phyloP scores from a whole-genome alignment of 257 asterid genomes.

The Gentiana straminea region DNA sequence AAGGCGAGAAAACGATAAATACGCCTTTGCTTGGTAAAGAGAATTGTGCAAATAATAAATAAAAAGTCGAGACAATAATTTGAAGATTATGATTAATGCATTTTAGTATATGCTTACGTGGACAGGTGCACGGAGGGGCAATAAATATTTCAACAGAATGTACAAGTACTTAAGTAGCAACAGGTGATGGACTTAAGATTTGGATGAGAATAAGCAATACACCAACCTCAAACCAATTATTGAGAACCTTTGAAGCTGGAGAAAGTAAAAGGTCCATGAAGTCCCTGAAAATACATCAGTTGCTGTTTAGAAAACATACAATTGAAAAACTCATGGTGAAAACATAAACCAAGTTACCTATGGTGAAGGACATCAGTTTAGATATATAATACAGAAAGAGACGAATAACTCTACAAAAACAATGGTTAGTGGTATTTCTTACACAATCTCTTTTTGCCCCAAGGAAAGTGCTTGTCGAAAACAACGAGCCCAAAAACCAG shows the following conservation, averaged over 20 bases:
- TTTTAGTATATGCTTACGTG: no score
- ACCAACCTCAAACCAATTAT: slow-evolving; percentile 94
- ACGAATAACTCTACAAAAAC: slow-evolving; percentile 5
- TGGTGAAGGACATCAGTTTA: slow-evolving; percentile 9
- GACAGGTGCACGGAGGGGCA: no score
- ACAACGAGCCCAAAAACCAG: slow-evolving; percentile 68
- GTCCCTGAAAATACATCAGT: slow-evolving; percentile 47
- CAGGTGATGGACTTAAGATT: background rate
- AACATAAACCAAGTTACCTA: background rate
- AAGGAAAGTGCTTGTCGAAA: slow-evolving; percentile 47
- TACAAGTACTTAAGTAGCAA: background rate
- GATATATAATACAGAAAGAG: background rate
- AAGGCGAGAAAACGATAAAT: no score
- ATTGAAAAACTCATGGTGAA: no score
- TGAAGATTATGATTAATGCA: no score
- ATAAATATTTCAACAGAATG: background rate
- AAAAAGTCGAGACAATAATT: no score
- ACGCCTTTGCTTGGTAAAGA: no score
- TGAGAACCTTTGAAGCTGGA: slow-evolving; percentile 86
- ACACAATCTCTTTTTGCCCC: slow-evolving; percentile 89
- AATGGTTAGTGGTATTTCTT: slow-evolving; percentile 23
- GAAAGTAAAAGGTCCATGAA: slow-evolving; percentile 78
- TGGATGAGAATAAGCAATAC: background rate
- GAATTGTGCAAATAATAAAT: no score
- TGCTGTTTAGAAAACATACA: no score